Evolutionary conservation across 2,329 filamentous ascomycete genomes (phyloP).

Genomic region (Aulographum hederae): DNA sequence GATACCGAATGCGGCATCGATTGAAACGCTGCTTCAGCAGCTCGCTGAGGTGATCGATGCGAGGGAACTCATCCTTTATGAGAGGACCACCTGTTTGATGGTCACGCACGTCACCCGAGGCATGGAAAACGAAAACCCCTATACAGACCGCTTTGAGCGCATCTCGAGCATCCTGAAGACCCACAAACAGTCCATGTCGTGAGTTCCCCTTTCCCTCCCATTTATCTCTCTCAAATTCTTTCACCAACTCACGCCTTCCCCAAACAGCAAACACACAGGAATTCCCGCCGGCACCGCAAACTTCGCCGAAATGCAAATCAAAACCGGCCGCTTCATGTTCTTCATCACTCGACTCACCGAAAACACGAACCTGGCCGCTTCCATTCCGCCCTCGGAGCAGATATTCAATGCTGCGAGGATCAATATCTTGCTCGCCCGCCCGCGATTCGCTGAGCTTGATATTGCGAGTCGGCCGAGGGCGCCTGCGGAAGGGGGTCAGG

Average conservation of each 20-base stretch:
- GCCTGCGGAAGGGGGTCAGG: no score
- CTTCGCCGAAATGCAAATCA: slow-evolving; percentile 66
- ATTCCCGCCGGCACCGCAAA: slow-evolving; percentile 68
- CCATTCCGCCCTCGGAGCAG: slow-evolving; percentile 78
- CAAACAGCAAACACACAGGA: slow-evolving; percentile 54
- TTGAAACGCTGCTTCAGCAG: slow-evolving; percentile 69
- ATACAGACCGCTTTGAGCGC: slow-evolving; percentile 80
- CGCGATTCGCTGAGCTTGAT: slow-evolving; percentile 54
- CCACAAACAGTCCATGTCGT: slow-evolving; percentile 66
- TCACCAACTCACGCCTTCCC: no score
- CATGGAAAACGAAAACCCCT: slow-evolving; percentile 63
- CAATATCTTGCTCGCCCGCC: slow-evolving; percentile 73
- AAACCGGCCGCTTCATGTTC: slow-evolving; percentile 68
- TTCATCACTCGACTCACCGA: slow-evolving; percentile 93
- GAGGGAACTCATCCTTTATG: slow-evolving; percentile 85
- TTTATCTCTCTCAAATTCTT: slow-evolving; percentile 5
- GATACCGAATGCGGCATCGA: slow-evolving; percentile 79
- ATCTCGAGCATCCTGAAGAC: slow-evolving; percentile 97
- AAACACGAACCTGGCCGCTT: slow-evolving; percentile 90
- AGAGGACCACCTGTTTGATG: slow-evolving; percentile 87
- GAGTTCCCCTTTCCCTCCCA: slow-evolving; percentile 18
- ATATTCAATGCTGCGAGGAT: slow-evolving; percentile 80
- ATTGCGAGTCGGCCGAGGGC: slow-evolving; percentile 20
- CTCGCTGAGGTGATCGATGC: slow-evolving; percentile 77
- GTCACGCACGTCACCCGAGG: slow-evolving; percentile 80